Conservation (phyloP, 2,329 filamentous ascomycete species). For the Chaetomium globosum region DNA sequence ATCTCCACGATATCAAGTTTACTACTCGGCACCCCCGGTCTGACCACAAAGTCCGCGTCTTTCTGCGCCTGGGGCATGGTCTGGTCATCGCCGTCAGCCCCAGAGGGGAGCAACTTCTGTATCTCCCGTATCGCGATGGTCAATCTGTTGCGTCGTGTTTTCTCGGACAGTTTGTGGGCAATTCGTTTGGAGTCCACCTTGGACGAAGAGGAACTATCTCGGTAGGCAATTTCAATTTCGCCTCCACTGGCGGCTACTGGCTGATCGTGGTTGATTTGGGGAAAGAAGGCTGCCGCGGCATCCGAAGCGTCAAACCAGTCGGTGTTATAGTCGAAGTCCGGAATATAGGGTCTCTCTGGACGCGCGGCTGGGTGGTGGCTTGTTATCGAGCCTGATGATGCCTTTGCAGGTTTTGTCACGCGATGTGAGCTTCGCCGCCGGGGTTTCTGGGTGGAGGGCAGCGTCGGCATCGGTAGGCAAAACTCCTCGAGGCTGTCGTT, state of each 20-base stretch:
- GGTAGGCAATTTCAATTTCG: slow-evolving; percentile 25
- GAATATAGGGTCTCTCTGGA: slow-evolving; percentile 15
- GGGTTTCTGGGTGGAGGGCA: slow-evolving; percentile 14
- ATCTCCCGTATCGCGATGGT: slow-evolving; percentile 38
- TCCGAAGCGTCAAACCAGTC: slow-evolving; percentile 22
- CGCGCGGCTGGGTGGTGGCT: slow-evolving; percentile 4
- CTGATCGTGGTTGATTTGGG: slow-evolving; percentile 2
- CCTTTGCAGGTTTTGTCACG: slow-evolving; percentile 22
- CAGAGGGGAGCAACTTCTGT: slow-evolving; percentile 35
- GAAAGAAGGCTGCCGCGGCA: slow-evolving; percentile 8
- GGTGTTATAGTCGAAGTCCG: slow-evolving; percentile 19
- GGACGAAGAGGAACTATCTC: slow-evolving; percentile 22
- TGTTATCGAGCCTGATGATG: neutral
- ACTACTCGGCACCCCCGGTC: slow-evolving; percentile 29
- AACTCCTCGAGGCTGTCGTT: slow-evolving; percentile 29
- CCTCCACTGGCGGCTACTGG: neutral
- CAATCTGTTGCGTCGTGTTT: slow-evolving; percentile 35
- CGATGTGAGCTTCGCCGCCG: slow-evolving; percentile 24
- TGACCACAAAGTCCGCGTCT: slow-evolving; percentile 20
- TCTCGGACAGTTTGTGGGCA: slow-evolving; percentile 38
- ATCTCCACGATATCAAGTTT: slow-evolving; percentile 38
- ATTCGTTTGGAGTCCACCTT: slow-evolving; percentile 35
- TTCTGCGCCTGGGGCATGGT: neutral
- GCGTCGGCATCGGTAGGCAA: slow-evolving; percentile 14
- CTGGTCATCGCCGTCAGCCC: slow-evolving; percentile 3